These are phyloP conservation scores for Saturnispora zaruensis DNA, from an alignment of 805 yeast genomes.

Conservation along the genomic window DNA sequence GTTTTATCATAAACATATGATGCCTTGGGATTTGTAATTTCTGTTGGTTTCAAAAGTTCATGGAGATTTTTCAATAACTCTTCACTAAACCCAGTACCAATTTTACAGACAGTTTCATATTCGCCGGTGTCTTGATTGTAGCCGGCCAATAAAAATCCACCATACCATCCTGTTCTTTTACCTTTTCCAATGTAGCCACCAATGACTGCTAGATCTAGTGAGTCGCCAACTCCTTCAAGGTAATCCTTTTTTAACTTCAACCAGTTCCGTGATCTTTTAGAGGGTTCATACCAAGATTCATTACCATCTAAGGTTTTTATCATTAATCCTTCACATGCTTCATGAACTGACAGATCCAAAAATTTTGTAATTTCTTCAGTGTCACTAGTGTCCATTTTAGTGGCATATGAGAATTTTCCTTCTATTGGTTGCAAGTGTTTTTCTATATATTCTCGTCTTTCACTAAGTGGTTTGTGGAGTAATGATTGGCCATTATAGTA, in stretches of 20 bases:
- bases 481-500: slow-evolving; percentile 66
- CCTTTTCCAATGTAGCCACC: slow-evolving; percentile 95
- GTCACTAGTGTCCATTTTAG: slow-evolving; percentile 58
- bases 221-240: slow-evolving; percentile 91
- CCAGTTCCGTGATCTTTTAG: slow-evolving; percentile 94
- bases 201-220: slow-evolving; percentile 82
- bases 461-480: slow-evolving; percentile 56
- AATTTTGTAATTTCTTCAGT: slow-evolving; percentile 71
- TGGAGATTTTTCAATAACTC: slow-evolving; percentile 59
- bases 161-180: slow-evolving; percentile 89
- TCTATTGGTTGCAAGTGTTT: slow-evolving; percentile 50
- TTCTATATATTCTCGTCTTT: slow-evolving; percentile 56
- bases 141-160: slow-evolving; percentile 87
- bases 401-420: slow-evolving; percentile 81
- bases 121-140: slow-evolving; percentile 89
- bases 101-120: slow-evolving; percentile 90
- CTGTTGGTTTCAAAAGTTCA: slow-evolving; percentile 52
- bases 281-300: slow-evolving; percentile 86
- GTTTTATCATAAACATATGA: slow-evolving; percentile 56
- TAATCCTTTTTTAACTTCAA: slow-evolving; percentile 91
- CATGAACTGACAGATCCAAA: slow-evolving; percentile 81
- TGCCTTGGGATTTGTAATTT: slow-evolving; percentile 51
- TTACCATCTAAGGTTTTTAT: slow-evolving; percentile 76
- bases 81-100: slow-evolving; percentile 95
- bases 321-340: slow-evolving; percentile 94